Base-by-base conservation (phyloP, 495 filamentous ascomycete genomes). In the Pseudomonodictys pantanalensis region DNA sequence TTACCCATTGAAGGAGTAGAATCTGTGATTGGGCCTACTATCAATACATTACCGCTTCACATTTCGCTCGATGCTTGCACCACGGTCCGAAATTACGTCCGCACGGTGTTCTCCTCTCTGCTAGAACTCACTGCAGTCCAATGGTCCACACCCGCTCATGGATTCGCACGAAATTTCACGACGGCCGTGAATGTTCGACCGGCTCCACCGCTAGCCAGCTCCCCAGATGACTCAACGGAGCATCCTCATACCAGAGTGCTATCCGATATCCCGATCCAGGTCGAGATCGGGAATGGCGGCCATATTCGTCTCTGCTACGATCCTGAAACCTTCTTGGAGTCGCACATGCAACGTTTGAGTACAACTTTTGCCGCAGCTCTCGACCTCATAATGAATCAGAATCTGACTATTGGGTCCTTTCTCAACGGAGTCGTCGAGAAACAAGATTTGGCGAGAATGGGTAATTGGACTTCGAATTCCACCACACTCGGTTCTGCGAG, bases 151-250 rank as follows among this genome's bases (percentile, higher is more conserved):
- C 49, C 57, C 7, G 28, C 17, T 6, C 17, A 52, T 24, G 48
- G 48, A 8, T 43, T 52, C 25, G 18, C n/a, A 0, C 24, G 57
- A 25, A 18, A 45, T 17, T 51, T 58, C 33, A n/a, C 24, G 7
- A 35, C 56, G 12, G 46, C 56, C 2, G 8, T 58, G 5, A 58
- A 58, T 41, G n/a, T 58, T 20, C 54, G 50, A 22, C 44, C 42
- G 10, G 10, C 46, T 5, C 11, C 11, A 32, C 2, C 17, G 18
- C 12, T 18, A 11, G 32, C 11, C n/a, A 28, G n/a, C 8, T 15
- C 3, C 15, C n/a, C 6, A 2, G n/a, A 15, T 26, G 38, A 41
- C n/a, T 26, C 47, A 12, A 18, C 22, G 2, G 32, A 52, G 9
- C 29, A 3, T 23, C 49, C 49, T 1, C 23, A 10, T 6, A 28